Conservation (phyloP, 495 filamentous ascomycete genomes). For the Lophiostoma macrostomum region DNA sequence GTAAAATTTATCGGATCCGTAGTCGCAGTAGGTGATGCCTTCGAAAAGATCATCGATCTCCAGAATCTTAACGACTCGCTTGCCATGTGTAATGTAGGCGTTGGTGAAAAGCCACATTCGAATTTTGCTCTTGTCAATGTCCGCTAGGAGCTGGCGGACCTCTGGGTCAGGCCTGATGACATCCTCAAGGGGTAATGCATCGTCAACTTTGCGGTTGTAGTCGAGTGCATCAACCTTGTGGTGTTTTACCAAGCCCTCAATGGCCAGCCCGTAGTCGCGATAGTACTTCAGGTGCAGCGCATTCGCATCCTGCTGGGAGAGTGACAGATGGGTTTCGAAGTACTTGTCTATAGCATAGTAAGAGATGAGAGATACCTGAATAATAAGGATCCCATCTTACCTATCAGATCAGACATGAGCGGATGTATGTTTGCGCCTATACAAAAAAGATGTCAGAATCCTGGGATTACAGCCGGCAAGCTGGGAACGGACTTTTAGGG, state of each 20-base stretch:
- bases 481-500: slow-evolving; percentile 55
- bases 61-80: slow-evolving; percentile 75
- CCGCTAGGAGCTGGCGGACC: slow-evolving; percentile 71
- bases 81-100: slow-evolving; percentile 85
- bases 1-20: slow-evolving; percentile 60
- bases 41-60: slow-evolving; percentile 86
- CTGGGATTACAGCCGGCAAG: background rate
- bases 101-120: slow-evolving; percentile 95
- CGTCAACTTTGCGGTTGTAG: slow-evolving; percentile 93
- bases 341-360: slow-evolving; percentile 59
- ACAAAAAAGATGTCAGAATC: slow-evolving; percentile 9
- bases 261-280: slow-evolving; percentile 91
- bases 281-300: slow-evolving; percentile 89
- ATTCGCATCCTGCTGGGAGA: slow-evolving; percentile 69
- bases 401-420: slow-evolving; percentile 40
- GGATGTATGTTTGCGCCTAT: slow-evolving; percentile 35
- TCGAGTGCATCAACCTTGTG: slow-evolving; percentile 94
- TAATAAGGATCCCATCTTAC: slow-evolving; percentile 26
- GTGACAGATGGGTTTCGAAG: slow-evolving; percentile 72
- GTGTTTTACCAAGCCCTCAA: slow-evolving; percentile 87
- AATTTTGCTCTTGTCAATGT: slow-evolving; percentile 75
- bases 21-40: slow-evolving; percentile 91
- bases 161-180: slow-evolving; percentile 74
- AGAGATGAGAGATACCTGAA: background rate
- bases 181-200: slow-evolving; percentile 82